Base-by-base conservation (phyloP, 108 stramenopile genomes). In the Cyclotella distinguenda region DNA sequence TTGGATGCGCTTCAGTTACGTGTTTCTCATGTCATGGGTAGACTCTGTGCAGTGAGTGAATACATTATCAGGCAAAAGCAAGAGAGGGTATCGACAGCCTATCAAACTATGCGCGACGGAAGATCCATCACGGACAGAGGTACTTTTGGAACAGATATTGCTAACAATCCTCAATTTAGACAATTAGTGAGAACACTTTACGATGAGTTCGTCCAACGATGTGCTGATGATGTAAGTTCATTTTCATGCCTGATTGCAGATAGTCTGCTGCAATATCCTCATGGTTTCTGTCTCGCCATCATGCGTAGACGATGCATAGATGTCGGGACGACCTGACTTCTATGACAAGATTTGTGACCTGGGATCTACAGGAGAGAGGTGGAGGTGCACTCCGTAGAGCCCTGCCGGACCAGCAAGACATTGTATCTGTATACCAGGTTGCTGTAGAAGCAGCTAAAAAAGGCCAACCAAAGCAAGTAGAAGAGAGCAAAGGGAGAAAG, bases 271-370 rank as follows among this genome's bases (percentile, higher is more conserved):
- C 52, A 35, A 11, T 26, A 18, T 43, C 43, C 38, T 32, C 11
- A 19, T 64, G n/a, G n/a, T n/a, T n/a, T n/a, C n/a, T n/a, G n/a
- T n/a, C n/a, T n/a, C n/a, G n/a, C n/a, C n/a, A n/a, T 60, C n/a
- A 13, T 23, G 12, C 21, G 39, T 30, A 84, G 80, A 81, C 79
- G 10, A 81, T 88, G 74, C 13, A 58, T 43, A 66, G 87, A 38
- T 96, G 93, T 70, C 78, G 77, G 28, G 93, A 96, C 67, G 95
- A 96, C 72, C 64, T 96, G 38, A 86, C 78, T 39, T 87, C 93
- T 22, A 78, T 95, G 51, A 96, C 95, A 16, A 74, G 87, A 66
- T 96, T 89, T 54, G 93, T 96, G 18, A 96, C 95, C n/a, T 96
- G 93, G 93, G 92, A 96, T 74, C 78, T 96, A 38, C 83, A 92